phyloP scores from a whole-genome alignment of 1,139 yeast species.

The Kazachstania sp. region DNA sequence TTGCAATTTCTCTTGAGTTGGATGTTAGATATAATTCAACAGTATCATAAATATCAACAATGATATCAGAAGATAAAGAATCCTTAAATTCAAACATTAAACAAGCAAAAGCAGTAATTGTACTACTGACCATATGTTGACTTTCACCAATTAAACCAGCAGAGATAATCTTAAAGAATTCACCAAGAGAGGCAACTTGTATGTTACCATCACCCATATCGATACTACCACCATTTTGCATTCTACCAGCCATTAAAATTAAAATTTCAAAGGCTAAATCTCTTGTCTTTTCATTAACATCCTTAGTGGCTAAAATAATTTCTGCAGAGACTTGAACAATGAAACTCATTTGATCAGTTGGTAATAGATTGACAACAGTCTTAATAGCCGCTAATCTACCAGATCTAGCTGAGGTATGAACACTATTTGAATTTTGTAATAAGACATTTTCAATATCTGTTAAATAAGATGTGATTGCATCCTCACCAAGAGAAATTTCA shows the following conservation, averaged over 20 bases:
- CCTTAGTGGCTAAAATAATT: constrained; percentile 86
- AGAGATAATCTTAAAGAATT: constrained; percentile 84
- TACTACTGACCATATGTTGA: constrained; percentile 93
- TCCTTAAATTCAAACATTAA: constrained; percentile 78
- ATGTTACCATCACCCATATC: constrained; percentile 53
- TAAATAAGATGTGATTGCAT: constrained; percentile 44
- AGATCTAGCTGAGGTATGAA: constrained; percentile 74
- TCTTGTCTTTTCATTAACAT: constrained; percentile 85
- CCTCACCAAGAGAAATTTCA: constrained; percentile 59
- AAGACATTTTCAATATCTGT: constrained; percentile 54
- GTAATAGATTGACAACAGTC: constrained; percentile 51
- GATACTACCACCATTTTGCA: constrained; percentile 53
- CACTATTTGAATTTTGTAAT: constrained; percentile 47
- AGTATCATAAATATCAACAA: constrained; percentile 75
- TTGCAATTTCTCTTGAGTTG: constrained; percentile 85
- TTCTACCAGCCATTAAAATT: constrained; percentile 71
- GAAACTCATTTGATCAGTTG: constrained; percentile 56
- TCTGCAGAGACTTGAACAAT: constrained; percentile 81
- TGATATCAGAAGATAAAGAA: constrained; percentile 44
- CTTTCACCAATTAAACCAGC: constrained; percentile 94
- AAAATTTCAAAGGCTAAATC: constrained; percentile 69
- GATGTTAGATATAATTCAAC: constrained; percentile 86
- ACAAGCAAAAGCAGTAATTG: constrained; percentile 84
- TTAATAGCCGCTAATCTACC: constrained; percentile 64
- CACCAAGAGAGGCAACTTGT: constrained; percentile 62